These are phyloP conservation scores for Nitzschia inconspicua DNA, from an alignment of 108 stramenopile species.

Conservation along the genomic window DNA sequence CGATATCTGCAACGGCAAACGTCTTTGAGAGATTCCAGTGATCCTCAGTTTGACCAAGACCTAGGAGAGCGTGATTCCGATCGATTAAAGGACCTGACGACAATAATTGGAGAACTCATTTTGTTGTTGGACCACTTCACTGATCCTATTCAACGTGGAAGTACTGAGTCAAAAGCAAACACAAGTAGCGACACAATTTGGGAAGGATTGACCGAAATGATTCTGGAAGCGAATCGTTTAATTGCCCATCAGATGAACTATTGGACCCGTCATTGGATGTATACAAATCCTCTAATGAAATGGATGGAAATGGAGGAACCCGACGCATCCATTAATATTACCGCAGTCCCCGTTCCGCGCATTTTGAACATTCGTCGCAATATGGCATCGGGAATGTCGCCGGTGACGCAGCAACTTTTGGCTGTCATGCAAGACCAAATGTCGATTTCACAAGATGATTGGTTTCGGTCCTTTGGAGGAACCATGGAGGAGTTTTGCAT, in stretches of 20 bases:
- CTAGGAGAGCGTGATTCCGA: neutral
- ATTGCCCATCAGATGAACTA: neutral
- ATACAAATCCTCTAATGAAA: slow-evolving; percentile 2
- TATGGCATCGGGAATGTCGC: no score
- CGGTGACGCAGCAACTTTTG: slow-evolving; percentile 11
- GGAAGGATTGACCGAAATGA: neutral
- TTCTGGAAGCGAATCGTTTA: slow-evolving; percentile 3
- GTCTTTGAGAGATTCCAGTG: neutral
- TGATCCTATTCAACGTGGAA: neutral
- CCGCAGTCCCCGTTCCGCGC: no score
- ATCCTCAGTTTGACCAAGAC: neutral
- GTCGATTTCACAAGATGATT: slow-evolving; percentile 23
- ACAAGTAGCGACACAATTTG: neutral
- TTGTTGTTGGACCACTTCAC: no score
- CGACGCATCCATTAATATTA: no score
- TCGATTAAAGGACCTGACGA: neutral
- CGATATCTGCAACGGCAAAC: slow-evolving; percentile 2
- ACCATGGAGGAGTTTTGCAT: slow-evolving; percentile 13
- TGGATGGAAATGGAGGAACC: no score
- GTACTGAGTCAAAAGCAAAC: neutral
- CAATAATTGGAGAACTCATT: slow-evolving; percentile 1
- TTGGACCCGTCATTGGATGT: slow-evolving; percentile 8
- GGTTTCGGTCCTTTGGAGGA: slow-evolving; percentile 27
- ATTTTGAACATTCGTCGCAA: no score
- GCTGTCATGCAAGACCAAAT: slow-evolving; percentile 18